Base-by-base conservation (phyloP, 1,139 yeast genomes). In the Geotrichum restrictum region DNA sequence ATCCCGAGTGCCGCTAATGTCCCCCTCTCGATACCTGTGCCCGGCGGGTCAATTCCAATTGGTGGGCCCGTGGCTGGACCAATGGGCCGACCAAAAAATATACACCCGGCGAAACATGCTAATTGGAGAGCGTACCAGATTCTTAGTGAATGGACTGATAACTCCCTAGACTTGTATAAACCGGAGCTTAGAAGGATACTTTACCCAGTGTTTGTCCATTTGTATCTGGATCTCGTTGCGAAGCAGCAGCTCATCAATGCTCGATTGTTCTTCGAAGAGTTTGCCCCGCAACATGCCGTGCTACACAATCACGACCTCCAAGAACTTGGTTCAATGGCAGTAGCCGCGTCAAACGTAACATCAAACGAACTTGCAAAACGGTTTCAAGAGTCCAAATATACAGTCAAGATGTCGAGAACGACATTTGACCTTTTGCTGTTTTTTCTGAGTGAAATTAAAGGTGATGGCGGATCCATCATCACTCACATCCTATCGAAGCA, bases 391-490 rank as follows among this genome's bases (percentile, higher is more conserved):
- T 81, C 85, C 70, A 85, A 86, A 64, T 93, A 89, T 69, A 76
- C 81, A 53, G 75, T 93, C 22, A 78, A 81, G 46, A 83, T 93
- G 43, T 85, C 96, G 13, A 83, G 87, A 58, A 89, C 97, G 0
- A 82, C 96, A 3, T 77, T 93, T 64, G 94, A 89, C 64, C 73
- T 93, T 60, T 76, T 93, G 60, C 74, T 94, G 50, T 88, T 88
- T 67, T 93, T 89, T 62, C 72, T 94, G 54, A 95, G 88, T 66
- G 98, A 93, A 65, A 88, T 88, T 64, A 98, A 89, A 69, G 86
- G 88, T 7, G 84, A 83, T 51, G 98, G 98, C 37, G 98, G 98
- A 3, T 85, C 94, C 2, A 79, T 91, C 45, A 75, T 91, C 53
- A 88, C 93, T 53, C 76, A 96, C 60, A 78, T 89, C 51, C 83